Evolutionary conservation across 176 grass and related monocot species (phyloP).

Genomic region (Hordeum vulgare): DNA sequence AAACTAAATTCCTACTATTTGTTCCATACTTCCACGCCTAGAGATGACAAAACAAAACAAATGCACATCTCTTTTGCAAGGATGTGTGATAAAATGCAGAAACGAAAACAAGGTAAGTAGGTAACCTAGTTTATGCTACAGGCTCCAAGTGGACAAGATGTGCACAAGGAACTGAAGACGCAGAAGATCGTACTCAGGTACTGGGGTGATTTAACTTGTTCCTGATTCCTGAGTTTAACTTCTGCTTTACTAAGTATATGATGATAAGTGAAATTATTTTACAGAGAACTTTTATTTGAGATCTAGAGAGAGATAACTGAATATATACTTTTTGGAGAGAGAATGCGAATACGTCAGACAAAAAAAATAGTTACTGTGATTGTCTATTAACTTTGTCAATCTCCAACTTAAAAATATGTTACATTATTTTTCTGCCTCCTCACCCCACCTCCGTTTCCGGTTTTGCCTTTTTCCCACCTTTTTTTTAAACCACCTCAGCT

Average conservation of each 20-base stretch:
- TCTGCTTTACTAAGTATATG: not conserved
- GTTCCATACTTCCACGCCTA: not conserved
- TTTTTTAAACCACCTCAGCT: too few relatives aligned
- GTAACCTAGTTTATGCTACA: conserved; percentile 5
- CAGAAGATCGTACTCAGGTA: not conserved
- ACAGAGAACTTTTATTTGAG: not conserved
- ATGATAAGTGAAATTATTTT: not conserved
- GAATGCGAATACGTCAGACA: not conserved
- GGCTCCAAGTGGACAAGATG: not conserved
- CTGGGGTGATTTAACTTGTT: not conserved
- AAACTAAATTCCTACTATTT: not conserved
- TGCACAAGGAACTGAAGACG: not conserved
- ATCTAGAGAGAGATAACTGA: not conserved
- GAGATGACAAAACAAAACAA: not conserved
- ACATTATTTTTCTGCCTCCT: too few relatives aligned
- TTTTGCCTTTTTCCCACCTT: too few relatives aligned
- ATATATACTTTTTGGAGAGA: not conserved
- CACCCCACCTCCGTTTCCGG: too few relatives aligned
- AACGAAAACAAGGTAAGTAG: not conserved
- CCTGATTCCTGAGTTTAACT: conserved; percentile 1
- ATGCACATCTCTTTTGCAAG: not conserved
- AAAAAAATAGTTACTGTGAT: not conserved
- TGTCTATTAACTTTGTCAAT: not conserved
- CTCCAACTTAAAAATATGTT: too few relatives aligned
- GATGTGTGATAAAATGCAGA: not conserved